Evolutionary conservation across 176 grass and related monocot species (phyloP), one percentile per base, ranked within the genome.

Genomic region (Carex scoparia): DNA sequence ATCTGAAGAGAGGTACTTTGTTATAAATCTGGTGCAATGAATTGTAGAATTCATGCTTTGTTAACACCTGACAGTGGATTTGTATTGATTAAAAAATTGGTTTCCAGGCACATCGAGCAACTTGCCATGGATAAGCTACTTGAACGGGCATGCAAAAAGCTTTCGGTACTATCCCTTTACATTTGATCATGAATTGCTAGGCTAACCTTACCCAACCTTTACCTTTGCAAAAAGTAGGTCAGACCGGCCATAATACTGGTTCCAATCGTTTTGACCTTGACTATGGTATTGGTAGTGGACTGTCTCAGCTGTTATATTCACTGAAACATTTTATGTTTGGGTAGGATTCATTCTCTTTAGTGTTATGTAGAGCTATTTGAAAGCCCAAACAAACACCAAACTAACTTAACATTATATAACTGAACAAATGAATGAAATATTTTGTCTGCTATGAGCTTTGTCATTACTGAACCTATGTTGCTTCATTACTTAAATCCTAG

Each of bases 91-190:
- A 30, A 58, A 76, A 84, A 73, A 6, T 70, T 90, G 51, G 84
- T 89, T 88, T 64, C 31, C 89, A 97, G 94, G 90, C 87, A 88
- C 67, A 84, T 94, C 40, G 92, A 92, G 85, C 90, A 86, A 79
- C 82, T 89, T 89, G 90, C 94, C 31, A 80, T 97, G 83, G 90
- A 97, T 79, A 97, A 94, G 84, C 77, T 97, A 64, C 85, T 94
- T 85, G 94, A 97, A 81, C 81, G 82, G 46, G 90, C 90, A 49
- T 90, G 90, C 87, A 90, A 77, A 83, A 97, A 86, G 62, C 87
- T 94, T 71, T 86, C 84, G 94, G 94, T 94, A 92, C 51, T 82
- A 85, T 76, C 31, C 37, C 11, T 79, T 69, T 68, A 53, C 73
- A 11, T 71, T 77, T 85, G 8, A 70, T 74, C 32, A 59, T 28